Evolutionary conservation across 2,329 filamentous ascomycete species (phyloP), one percentile per base, ranked within the genome.

Genomic region (Fusarium stilboides): DNA sequence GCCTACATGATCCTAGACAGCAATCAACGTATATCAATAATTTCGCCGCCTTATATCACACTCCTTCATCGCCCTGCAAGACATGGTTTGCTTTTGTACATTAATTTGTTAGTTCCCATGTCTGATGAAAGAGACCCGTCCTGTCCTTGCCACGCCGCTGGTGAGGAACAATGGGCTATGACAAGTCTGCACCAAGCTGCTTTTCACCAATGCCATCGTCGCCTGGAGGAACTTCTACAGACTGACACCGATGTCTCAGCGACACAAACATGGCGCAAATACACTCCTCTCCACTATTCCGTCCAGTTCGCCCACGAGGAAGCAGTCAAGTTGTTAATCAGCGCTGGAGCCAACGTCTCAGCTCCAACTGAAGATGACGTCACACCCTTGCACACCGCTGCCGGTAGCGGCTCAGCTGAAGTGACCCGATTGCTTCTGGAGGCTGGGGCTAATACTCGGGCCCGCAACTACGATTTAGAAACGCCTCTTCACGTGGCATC

Each of bases 151-250:
- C 51, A 54, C 3, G 20, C 6, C 13, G 1, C 28, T 4, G 20
- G 20, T 6, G 20, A 14, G 0, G 36, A 26, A 19, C 51, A 43
- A 7, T 0, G 9, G 1, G 15, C 26, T 4, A 26, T 54, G 3
- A 36, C 28, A 17, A 54, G 19, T 20, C 9, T 47, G 2, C 51
- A 54, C 9, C 51, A 54, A 47, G 51, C 51, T 19, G 40, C 51
- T 8, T 54, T 54, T 36, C 51, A 54, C 3, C 28, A 46, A 20
- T 7, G 26, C 2, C 33, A 28, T n/a, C 17, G 17, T 26, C 40
- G 28, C 4, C 13, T 54, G 12, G 14, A 54, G 34, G 7, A 54
- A 3, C 20, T 54, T 2, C 13, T 54, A 2, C 17, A 20, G 12
- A 5, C 3, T 1, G 28, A n/a, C 1, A n/a, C 40, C 1, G 20